A percentile compares a stretch with the other conserved stretches of the same genome.
Evolutionary conservation across 495 filamentous ascomycete genomes (phyloP).

Genomic region (Aspergillus wentii): DNA sequence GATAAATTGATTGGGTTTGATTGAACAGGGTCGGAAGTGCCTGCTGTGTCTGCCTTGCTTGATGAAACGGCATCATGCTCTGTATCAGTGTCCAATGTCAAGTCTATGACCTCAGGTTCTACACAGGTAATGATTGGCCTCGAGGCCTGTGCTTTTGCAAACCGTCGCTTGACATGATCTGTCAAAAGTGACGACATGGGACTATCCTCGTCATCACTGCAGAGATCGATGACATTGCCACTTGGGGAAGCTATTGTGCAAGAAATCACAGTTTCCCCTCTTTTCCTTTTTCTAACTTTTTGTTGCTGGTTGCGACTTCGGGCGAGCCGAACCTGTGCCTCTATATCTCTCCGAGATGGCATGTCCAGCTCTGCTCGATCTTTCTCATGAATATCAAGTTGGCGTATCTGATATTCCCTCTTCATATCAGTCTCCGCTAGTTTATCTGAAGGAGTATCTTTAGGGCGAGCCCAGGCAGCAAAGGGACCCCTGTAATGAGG

Average conservation of each 20-base stretch:
- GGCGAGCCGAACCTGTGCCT: constrained; percentile 17
- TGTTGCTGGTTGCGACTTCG: constrained; percentile 21
- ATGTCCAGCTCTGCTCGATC: constrained; percentile 18
- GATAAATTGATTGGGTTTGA: no score
- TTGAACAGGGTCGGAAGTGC: no score
- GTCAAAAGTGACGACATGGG: neutral
- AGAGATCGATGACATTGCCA: constrained; percentile 9
- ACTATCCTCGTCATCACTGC: constrained; percentile 14
- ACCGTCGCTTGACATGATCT: constrained; percentile 7
- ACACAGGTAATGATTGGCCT: constrained; percentile 5
- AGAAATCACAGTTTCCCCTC: constrained; percentile 1
- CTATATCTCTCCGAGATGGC: constrained; percentile 11
- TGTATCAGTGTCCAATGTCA: constrained; percentile 24
- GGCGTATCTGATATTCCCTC: constrained; percentile 18
- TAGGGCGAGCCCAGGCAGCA: constrained; percentile 35
- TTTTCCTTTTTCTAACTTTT: constrained; percentile 12
- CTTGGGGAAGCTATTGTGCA: neutral
- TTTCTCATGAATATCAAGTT: constrained; percentile 18
- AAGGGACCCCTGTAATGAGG: constrained; percentile 40
- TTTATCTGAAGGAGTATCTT: constrained; percentile 8
- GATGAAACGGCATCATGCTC: constrained; percentile 1
- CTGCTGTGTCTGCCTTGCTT: no score
- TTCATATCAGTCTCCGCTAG: constrained; percentile 15
- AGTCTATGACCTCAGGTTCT: constrained; percentile 21
- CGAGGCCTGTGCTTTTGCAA: neutral